These are phyloP conservation scores for Claviceps humidiphila DNA, from an alignment of 2,329 filamentous ascomycete species.

Conservation along the genomic window DNA sequence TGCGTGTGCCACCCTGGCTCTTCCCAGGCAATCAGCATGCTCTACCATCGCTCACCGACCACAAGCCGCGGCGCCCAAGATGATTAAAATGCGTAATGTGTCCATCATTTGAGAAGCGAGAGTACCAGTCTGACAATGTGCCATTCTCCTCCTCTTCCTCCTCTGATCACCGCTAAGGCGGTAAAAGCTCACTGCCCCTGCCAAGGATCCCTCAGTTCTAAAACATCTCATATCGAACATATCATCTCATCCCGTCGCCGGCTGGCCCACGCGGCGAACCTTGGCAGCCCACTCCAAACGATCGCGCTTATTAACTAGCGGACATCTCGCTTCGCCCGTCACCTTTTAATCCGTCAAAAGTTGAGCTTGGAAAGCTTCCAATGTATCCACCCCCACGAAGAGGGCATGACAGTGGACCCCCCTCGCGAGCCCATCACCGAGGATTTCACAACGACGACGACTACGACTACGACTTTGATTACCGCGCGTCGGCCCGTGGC, in stretches of 20 bases:
- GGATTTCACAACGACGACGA: neutral
- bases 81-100: too few species aligned
- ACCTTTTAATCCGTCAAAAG: neutral
- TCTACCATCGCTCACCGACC: too few species aligned
- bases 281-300: neutral
- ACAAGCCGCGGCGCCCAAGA: too few species aligned
- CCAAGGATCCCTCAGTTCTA: neutral
- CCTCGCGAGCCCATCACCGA: neutral
- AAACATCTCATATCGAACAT: neutral
- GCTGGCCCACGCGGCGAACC: too few species aligned
- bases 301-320: neutral
- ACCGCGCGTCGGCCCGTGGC: neutral
- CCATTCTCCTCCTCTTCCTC: too few species aligned
- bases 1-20: neutral
- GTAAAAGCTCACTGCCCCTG: neutral
- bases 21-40: neutral
- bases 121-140: too few species aligned
- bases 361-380: neutral
- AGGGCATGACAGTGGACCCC: conserved; percentile 2
- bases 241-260: neutral
- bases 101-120: too few species aligned
- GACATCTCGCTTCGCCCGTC: neutral
- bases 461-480: neutral
- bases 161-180: neutral
- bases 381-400: neutral